Conservation (phyloP, 2,329 filamentous ascomycete species). For the Diaporthe citriasiana region DNA sequence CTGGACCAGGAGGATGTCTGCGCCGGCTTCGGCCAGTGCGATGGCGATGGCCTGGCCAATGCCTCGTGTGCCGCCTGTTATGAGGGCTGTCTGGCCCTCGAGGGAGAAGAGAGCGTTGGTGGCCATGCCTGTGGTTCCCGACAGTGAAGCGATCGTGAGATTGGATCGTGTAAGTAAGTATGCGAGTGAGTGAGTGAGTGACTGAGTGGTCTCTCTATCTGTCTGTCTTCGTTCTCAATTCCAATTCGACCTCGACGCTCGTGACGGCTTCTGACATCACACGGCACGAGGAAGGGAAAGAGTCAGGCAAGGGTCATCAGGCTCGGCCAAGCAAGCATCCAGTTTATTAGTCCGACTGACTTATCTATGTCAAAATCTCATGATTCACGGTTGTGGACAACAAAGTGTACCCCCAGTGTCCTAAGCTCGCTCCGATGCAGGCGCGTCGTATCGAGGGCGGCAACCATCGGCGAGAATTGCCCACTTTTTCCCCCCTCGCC, state of each 20-base stretch:
- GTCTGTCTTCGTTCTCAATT: neutral
- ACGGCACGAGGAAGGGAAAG: neutral
- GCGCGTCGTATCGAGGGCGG: slow-evolving; percentile 27
- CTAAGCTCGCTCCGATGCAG: slow-evolving; percentile 15
- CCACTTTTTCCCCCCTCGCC: slow-evolving; percentile 15
- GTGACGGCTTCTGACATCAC: slow-evolving; percentile 26
- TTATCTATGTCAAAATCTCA: neutral
- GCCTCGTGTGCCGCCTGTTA: slow-evolving; percentile 71
- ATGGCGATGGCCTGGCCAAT: slow-evolving; percentile 71
- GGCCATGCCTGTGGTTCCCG: slow-evolving; percentile 52
- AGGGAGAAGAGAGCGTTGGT: slow-evolving; percentile 63
- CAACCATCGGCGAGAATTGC: slow-evolving; percentile 39
- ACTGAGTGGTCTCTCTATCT: neutral
- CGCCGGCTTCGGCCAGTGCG: slow-evolving; percentile 71
- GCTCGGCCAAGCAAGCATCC: neutral
- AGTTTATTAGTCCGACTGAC: slow-evolving; percentile 5
- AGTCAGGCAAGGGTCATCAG: slow-evolving; percentile 29
- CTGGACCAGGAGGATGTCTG: slow-evolving; percentile 69
- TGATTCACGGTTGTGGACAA: neutral
- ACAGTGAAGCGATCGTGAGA: neutral
- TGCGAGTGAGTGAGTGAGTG: neutral
- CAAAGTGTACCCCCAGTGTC: neutral
- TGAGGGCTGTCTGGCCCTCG: slow-evolving; percentile 67
- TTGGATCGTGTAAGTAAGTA: neutral
- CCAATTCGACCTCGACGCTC: neutral